Evolutionary conservation across 1,139 yeast genomes (phyloP), one percentile per base, ranked within the genome.

Genomic region (Fermentozyma sake): DNA sequence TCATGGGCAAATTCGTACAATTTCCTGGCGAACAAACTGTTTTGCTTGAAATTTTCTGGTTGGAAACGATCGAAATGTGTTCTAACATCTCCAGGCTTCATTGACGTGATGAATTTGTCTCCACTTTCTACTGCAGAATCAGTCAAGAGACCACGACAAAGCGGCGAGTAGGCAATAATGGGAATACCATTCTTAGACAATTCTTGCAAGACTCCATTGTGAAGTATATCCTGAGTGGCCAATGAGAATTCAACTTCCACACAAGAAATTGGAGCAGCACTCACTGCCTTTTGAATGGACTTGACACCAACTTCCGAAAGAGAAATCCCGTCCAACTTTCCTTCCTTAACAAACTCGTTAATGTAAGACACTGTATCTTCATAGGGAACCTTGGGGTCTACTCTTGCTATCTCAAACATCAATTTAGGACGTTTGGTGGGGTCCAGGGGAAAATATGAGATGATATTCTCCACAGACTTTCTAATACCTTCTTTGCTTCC

Each of bases 241-340:
- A 85, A 46, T 2, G 94, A 82, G 34, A 78, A 66, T 55, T 86
- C 95, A 27, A 81, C 66, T 54, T 86, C 96, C 29, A 80, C 84
- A 41, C 75, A 75, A 2, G 75, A 66, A 33, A 85, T 67, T 19
- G 79, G 79, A 18, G 53, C 54, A 10, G 60, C 63, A 4, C 38
- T 24, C 15, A 66, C 55, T 2, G 91, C 87, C 36, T 70, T 68
- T 14, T 56, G 52, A 34, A 86, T 71, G 6, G 86, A 69, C 1
- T 61, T 63, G 6, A 73, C 77, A 19, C 73, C 65, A 14, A 78
- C 85, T 52, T 86, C 95, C 27, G 86, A 76, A 28, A 86, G 58
- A 0, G 84, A 78, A 32, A 81, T 68, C 8, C 82, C 86, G 31
- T 75, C 78, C 38, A 84, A 65, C 18, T 55, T 59, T 11, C 86